Base-by-base conservation (phyloP, 2,329 filamentous ascomycete genomes). In the Ascochyta lentis region DNA sequence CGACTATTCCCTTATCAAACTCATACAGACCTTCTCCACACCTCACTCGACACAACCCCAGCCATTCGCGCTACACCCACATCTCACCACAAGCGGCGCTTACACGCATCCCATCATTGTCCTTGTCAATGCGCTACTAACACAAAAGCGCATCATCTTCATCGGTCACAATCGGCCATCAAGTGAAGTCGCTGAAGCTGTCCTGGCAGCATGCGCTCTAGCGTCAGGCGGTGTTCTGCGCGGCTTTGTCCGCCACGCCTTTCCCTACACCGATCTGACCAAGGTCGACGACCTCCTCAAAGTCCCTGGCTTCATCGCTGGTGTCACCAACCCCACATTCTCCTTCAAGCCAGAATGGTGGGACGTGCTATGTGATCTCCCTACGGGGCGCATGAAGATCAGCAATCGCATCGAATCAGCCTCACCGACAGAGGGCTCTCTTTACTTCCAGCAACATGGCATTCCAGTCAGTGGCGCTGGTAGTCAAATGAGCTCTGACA, bases 271-370 rank as follows among this genome's bases (percentile, higher is more conserved):
- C 1, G 95, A 99, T 78, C 83, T 99, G 39, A 97, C 92, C 61
- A 99, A 99, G 78, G 93, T 99, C 56, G 95, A 99, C 64, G 95
- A 98, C 72, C 84, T 99, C 10, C 83, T 99, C 43, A 94, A 96
- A 68, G 95, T 99, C 0, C 94, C 95, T 6, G 95, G 95, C 2
- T 99, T 99, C 76, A 96, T 99, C 67, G 95, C 95, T 3, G 95
- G 95, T 54, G 95, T 99, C 37, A 99, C 94, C 1, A 99, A 99
- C 71, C 95, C 95, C 6, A 94, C 92, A 0, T 99, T 99, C 73
- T 92, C 94, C 59, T 87, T 92, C 69, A 94, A 98, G 69, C 91
- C 90, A 0, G 93, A 97, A 73, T 99, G 95, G 95, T 99, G 95
- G 95, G 95, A 99, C 76, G 79, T 99, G 9, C 83, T 99, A 12